These are phyloP conservation scores for Ophiobolus disseminans DNA, from an alignment of 2,329 filamentous ascomycete genomes.

Conservation along the genomic window DNA sequence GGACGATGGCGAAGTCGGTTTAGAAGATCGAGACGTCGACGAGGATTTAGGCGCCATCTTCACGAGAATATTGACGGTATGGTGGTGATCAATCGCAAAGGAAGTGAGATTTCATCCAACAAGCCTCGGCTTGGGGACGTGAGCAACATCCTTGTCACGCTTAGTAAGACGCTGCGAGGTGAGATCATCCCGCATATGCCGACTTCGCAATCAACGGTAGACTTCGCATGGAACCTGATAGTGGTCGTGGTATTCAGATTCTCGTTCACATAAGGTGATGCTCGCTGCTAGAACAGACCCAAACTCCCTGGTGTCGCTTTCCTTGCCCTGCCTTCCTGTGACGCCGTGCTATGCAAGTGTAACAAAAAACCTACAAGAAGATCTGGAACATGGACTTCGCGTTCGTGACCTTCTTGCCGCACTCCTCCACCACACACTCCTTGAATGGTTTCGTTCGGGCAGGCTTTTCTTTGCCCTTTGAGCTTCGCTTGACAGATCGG, in stretches of 20 bases:
- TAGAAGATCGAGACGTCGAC: conserved; percentile 13
- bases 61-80: background rate
- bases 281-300: too few relatives aligned
- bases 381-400: conserved; percentile 51
- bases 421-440: conserved; percentile 55
- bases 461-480: conserved; percentile 50
- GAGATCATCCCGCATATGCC: conserved; percentile 17
- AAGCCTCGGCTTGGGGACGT: conserved; percentile 13
- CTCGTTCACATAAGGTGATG: background rate
- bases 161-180: conserved; percentile 16
- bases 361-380: conserved; percentile 43
- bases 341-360: conserved; percentile 29
- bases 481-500: conserved; percentile 45
- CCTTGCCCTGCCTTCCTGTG: too few relatives aligned
- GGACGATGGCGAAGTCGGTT: conserved; percentile 17
- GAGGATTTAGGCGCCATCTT: conserved; percentile 10
- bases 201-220: background rate
- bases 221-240: too few relatives aligned
- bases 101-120: conserved; percentile 10
- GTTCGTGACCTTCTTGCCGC: conserved; percentile 44
- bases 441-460: conserved; percentile 50
- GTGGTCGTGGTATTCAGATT: too few relatives aligned
- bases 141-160: conserved; percentile 7
- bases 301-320: too few relatives aligned
- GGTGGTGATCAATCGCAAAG: background rate